phyloP scores from a whole-genome alignment of 2,329 filamentous ascomycete species.

The Leptographium procerum region DNA sequence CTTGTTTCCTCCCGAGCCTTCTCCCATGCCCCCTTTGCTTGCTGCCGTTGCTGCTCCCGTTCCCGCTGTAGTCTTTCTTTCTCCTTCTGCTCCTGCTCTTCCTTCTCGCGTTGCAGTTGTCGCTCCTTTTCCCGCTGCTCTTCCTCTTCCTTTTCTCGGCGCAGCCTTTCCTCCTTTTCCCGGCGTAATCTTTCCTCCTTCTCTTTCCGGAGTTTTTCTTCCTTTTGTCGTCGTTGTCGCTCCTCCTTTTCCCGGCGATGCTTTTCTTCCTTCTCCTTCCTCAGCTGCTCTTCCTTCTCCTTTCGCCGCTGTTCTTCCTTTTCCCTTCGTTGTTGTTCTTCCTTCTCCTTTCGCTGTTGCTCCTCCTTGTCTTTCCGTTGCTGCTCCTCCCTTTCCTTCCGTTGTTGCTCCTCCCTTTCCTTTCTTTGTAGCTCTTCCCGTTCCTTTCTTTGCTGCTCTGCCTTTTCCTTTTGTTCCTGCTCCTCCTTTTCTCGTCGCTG shows the following conservation, averaged over 20 bases:
- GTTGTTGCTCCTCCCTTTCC: constrained; percentile 18
- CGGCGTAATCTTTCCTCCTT: neutral
- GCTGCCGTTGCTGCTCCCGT: constrained; percentile 5
- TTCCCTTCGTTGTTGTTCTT: neutral
- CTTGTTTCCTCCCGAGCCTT: constrained; percentile 57
- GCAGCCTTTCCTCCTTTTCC: constrained; percentile 14
- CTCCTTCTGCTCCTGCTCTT: neutral
- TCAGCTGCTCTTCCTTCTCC: constrained; percentile 8
- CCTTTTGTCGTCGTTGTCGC: neutral
- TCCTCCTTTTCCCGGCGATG: neutral
- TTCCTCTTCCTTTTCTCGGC: constrained; percentile 42
- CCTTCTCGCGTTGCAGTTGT: constrained; percentile 40
- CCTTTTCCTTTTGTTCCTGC: constrained; percentile 21
- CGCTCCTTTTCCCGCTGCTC: constrained; percentile 18
- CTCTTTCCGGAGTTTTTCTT: neutral
- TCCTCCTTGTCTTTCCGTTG: neutral
- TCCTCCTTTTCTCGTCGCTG: neutral
- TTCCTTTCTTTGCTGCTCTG: constrained; percentile 12
- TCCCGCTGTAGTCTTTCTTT: constrained; percentile 4
- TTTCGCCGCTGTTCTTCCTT: constrained; percentile 4
- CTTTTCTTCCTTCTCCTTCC: neutral
- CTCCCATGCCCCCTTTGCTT: constrained; percentile 48
- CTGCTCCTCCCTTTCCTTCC: constrained; percentile 9
- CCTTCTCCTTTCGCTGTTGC: too few species aligned
- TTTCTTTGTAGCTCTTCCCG: constrained; percentile 16